Evolutionary conservation across 2,329 filamentous ascomycete species (phyloP).

Genomic region (Balansia obtecta): DNA sequence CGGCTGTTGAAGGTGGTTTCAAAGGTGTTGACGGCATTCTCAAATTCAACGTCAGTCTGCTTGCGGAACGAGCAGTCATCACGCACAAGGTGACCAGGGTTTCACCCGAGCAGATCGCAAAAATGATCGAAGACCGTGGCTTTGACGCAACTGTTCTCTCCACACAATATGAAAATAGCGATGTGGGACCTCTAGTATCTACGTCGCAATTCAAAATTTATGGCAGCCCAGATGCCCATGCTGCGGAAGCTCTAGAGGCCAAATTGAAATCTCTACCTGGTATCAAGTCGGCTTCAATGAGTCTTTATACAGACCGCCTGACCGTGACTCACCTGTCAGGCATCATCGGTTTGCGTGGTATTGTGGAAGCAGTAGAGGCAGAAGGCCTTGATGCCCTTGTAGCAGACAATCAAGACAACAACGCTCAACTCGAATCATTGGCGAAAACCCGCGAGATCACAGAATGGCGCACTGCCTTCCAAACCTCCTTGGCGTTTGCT

Average conservation of each 20-base stretch:
- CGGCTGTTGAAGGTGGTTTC: constrained; percentile 77
- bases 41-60: constrained; percentile 87
- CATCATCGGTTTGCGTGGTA: constrained; percentile 62
- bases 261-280: constrained; percentile 54
- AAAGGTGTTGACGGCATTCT: constrained; percentile 62
- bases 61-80: constrained; percentile 84
- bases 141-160: constrained; percentile 81
- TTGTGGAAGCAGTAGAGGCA: constrained; percentile 75
- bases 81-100: constrained; percentile 67
- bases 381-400: constrained; percentile 80
- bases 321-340: constrained; percentile 61
- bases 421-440: constrained; percentile 88
- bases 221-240: constrained; percentile 58
- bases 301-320: constrained; percentile 60
- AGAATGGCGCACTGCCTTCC: constrained; percentile 79
- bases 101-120: constrained; percentile 58
- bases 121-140: constrained; percentile 78
- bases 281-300: constrained; percentile 61
- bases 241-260: constrained; percentile 61
- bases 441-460: constrained; percentile 94
- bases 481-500: constrained; percentile 66
- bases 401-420: constrained; percentile 87
- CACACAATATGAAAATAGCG: constrained; percentile 48
- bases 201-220: constrained; percentile 74
- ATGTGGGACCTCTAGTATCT: constrained; percentile 41